These are phyloP conservation scores for Pseudonitzschia pungens DNA, from an alignment of 108 stramenopile genomes.

Conservation along the genomic window DNA sequence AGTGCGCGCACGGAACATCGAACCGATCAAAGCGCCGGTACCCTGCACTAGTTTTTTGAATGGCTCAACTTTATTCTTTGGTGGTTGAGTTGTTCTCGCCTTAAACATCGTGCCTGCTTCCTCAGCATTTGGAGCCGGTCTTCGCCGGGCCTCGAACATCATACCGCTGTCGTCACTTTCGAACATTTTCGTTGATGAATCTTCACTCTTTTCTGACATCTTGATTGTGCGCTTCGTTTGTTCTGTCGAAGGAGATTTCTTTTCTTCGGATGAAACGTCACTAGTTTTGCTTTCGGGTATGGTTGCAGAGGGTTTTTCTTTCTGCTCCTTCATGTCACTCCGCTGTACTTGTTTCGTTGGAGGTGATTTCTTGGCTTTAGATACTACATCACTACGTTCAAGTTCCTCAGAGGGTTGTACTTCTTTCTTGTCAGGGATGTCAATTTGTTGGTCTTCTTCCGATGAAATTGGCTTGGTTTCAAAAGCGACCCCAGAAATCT, in stretches of 20 bases:
- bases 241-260: neutral
- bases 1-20: conserved; percentile 9
- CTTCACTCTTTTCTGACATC: conserved; percentile 7
- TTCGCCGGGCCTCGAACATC: conserved; percentile 6
- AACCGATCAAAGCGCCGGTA: neutral
- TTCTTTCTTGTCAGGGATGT: neutral
- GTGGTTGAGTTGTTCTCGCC: neutral
- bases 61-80: neutral
- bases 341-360: neutral
- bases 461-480: neutral
- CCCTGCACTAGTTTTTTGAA: neutral
- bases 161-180: conserved; percentile 9
- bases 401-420: neutral
- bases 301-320: neutral
- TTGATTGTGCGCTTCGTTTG: neutral
- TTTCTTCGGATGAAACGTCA: neutral
- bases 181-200: neutral
- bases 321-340: neutral
- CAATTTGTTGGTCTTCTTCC: neutral
- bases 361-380: neutral
- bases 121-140: neutral
- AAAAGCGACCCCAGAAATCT: neutral
- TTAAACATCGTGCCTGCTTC: neutral
- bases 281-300: neutral
- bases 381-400: conserved; percentile 3